Percentiles rank a stretch among this genome's conserved stretches.
Conservation (phyloP, 306 rosid species). For the Fragaria iinumae region DNA sequence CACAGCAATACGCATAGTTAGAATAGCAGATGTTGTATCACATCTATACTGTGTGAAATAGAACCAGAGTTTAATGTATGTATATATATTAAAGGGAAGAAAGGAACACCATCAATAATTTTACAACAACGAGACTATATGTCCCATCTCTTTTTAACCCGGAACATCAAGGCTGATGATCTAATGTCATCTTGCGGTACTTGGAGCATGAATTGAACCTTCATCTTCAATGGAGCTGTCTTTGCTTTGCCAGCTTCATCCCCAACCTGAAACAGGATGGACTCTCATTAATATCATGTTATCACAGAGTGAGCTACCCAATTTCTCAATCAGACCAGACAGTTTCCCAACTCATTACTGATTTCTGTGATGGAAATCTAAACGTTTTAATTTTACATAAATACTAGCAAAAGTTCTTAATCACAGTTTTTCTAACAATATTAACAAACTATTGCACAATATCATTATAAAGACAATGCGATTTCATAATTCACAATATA, state of each 20-base stretch:
- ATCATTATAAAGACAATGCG: not conserved
- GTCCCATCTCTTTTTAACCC: conserved; percentile 97
- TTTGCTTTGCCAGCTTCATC: conserved; percentile 85
- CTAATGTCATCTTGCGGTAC: conserved; percentile 87
- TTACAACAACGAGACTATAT: conserved; percentile 23
- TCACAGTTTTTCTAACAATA: not conserved
- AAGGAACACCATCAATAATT: not conserved
- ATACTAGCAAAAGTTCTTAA: not conserved
- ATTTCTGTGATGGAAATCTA: not conserved
- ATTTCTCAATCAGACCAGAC: not conserved
- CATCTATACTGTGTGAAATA: not conserved
- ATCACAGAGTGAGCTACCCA: not conserved
- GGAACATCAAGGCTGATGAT: conserved; percentile 80
- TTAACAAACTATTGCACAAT: not conserved
- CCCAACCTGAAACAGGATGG: conserved; percentile 67
- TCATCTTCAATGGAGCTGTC: conserved; percentile 93
- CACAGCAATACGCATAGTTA: not conserved
- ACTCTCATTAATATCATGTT: conserved; percentile 1
- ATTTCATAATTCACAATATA: not conserved
- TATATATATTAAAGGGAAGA: not conserved
- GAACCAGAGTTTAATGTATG: not conserved
- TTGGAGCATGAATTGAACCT: conserved; percentile 95
- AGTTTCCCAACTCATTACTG: not conserved
- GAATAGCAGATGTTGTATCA: not conserved
- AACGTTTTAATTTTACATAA: not conserved